Evolutionary conservation across 2,329 filamentous ascomycete genomes (phyloP), one percentile per base, ranked within the genome.

Genomic region (Aspergillus sp.): DNA sequence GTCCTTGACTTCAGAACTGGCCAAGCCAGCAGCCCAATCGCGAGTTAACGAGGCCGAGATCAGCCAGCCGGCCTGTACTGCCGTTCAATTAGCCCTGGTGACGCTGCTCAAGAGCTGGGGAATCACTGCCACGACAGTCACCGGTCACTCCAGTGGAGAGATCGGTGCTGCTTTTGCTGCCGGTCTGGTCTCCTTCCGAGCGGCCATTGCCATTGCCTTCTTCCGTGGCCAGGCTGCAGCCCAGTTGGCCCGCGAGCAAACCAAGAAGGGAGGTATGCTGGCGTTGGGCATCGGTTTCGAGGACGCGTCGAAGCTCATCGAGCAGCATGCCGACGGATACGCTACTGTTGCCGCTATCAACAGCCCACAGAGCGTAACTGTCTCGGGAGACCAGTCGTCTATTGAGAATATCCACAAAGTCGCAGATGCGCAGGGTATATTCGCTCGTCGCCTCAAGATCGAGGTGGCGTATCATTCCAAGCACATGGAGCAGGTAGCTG

Each of bases 101-200:
- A 61, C 69, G 3, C 60, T 73, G 0, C 56, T 73, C 5, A 11
- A 24, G 3, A 42, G 54, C 0, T 65, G 61, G 59, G 62, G 62
- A 2, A 57, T 75, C 3, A 32, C 7, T 1, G 64, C 70, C 1
- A 9, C 51, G 0, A 60, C 55, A 0, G 66, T 68, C 1, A 54
- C 69, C 2, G 69, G 72, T 1, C 73, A 76, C 58, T 73, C 71
- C 0, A 59, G 50, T 5, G 73, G 73, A 4, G 73, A 76, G 56
- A 73, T 75, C 32, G 71, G 64, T 1, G 70, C 70, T 7, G 72
- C 71, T 18, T 75, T 71, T 58, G 63, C 65, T 16, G 58, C 60
- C 1, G 67, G 67, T 4, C 31, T n/a, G 9, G 24, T 60, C 3
- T 56, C 54, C 1, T 20, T 22, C 11, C 20, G 29, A 2, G 45